Conservation (phyloP, 1,284 basidiomycete genomes). For the Somion occarium region DNA sequence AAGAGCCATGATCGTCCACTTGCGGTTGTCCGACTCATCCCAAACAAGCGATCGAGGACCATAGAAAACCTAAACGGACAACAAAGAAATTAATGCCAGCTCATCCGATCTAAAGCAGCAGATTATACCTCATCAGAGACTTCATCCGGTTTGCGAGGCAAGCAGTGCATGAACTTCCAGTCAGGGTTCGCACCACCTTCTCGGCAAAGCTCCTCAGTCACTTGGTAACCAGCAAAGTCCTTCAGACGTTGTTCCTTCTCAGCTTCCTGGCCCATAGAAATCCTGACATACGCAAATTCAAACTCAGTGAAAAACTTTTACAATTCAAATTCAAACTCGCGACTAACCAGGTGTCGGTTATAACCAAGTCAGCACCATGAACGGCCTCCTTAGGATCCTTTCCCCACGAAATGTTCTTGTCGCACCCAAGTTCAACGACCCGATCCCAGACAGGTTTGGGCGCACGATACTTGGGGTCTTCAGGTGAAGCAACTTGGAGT, state of each 20-base stretch:
- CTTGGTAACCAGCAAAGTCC: constrained; percentile 92
- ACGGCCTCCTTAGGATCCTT: constrained; percentile 84
- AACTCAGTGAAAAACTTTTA: background rate
- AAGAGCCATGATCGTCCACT: constrained; percentile 90
- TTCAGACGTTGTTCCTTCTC: constrained; percentile 86
- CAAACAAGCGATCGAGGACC: constrained; percentile 73
- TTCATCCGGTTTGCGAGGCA: constrained; percentile 90
- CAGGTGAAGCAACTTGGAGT: constrained; percentile 79
- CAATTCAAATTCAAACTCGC: background rate
- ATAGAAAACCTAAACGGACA: constrained; percentile 37
- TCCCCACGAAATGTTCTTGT: constrained; percentile 72
- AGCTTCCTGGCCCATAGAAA: constrained; percentile 98
- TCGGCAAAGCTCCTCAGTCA: constrained; percentile 81
- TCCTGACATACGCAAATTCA: constrained; percentile 51
- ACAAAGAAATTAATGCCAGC: background rate
- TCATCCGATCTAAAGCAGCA: background rate
- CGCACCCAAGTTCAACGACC: constrained; percentile 66
- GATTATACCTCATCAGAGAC: constrained; percentile 82
- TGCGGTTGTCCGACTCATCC: constrained; percentile 80
- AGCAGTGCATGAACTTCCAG: constrained; percentile 97
- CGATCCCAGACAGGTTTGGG: constrained; percentile 80
- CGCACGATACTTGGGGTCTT: constrained; percentile 61
- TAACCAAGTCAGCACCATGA: constrained; percentile 85
- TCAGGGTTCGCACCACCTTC: constrained; percentile 79
- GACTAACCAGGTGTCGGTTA: constrained; percentile 91